Evolutionary conservation across 2,329 filamentous ascomycete species (phyloP).

Genomic region (Aschersonia sp.): DNA sequence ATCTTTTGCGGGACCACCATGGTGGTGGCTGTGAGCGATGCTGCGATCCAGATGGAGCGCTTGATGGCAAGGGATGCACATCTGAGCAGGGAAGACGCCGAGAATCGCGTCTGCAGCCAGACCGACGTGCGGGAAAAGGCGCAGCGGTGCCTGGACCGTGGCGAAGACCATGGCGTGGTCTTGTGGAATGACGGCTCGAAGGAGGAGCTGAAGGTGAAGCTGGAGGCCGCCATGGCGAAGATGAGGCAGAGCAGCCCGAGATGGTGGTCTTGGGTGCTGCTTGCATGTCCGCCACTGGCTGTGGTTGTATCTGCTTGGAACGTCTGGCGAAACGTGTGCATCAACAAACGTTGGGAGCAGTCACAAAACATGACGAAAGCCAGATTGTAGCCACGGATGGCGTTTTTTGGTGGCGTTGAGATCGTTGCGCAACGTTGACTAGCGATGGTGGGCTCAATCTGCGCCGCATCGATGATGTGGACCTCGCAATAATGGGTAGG

Average conservation of each 20-base stretch:
- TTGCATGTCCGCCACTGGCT: slow-evolving; percentile 62
- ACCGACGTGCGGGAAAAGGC: slow-evolving; percentile 77
- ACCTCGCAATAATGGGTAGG: too few relatives aligned
- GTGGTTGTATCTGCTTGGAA: slow-evolving; percentile 54
- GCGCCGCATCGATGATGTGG: too few relatives aligned
- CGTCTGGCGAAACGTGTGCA: slow-evolving; percentile 55
- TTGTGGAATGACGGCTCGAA: slow-evolving; percentile 79
- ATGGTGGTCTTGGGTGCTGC: slow-evolving; percentile 71
- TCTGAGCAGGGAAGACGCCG: slow-evolving; percentile 70
- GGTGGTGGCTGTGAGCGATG: slow-evolving; percentile 74
- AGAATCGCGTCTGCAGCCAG: slow-evolving; percentile 76
- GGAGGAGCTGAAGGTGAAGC: slow-evolving; percentile 51
- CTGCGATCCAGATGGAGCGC: slow-evolving; percentile 67
- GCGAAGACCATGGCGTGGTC: slow-evolving; percentile 54
- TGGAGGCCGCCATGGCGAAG: slow-evolving; percentile 49
- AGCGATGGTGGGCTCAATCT: too few relatives aligned
- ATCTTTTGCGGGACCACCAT: slow-evolving; percentile 70
- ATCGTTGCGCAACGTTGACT: too few relatives aligned
- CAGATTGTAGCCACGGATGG: too few relatives aligned
- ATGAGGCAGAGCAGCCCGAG: slow-evolving; percentile 49
- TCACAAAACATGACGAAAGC: background rate
- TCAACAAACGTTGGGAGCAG: slow-evolving; percentile 55
- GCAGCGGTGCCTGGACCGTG: slow-evolving; percentile 52
- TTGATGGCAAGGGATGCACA: slow-evolving; percentile 63
- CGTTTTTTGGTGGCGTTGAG: too few relatives aligned